Evolutionary conservation across 2,329 filamentous ascomycete genomes (phyloP), one percentile per base, ranked within the genome.

Genomic region (Penicillium sp.): DNA sequence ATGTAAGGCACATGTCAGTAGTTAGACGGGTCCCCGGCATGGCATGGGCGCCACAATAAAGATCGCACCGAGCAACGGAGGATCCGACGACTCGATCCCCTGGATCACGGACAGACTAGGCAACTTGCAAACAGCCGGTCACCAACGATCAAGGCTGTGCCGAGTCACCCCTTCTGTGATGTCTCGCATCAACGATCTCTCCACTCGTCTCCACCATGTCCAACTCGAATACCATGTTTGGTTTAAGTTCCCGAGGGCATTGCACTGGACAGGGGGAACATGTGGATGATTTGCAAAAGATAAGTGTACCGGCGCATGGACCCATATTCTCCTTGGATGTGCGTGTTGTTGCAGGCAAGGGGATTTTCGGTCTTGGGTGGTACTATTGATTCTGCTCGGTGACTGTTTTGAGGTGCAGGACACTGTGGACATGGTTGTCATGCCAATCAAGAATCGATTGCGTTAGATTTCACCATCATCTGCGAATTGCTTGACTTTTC

Each of bases 1-100:
- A 53, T 51, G 50, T 50, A 52, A 52, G 48, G 50, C 38, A 51
- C 45, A 53, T 52, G 38, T 42, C 47, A 46, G 48, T 50, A 51
- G 37, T 46, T 32, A 39, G 37, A 20, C 31, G n/a, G 17, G 35
- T 36, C 30, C 33, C 34, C 35, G 43, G 38, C 38, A 37, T 46
- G 35, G 43, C 43, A 39, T 42, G 20, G 28, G 27, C 38, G 33
- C 43, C 43, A 46, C 31, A 42, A 45, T 30, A 46, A 40, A 43
- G 43, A 48, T 44, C 41, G 34, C n/a, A 25, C 30, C 15, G 30
- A 36, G 42, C 16, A 32, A 20, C 38, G 35, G 29, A 29, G 34
- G 39, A 36, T 32, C 23, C 15, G 12, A 37, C n/a, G 13, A 6
- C 11, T n/a, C 5, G 26, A 6, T 14, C 4, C 11, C 4, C 4